Conservation (phyloP, 495 filamentous ascomycete species). For the Rusavskia elegans region DNA sequence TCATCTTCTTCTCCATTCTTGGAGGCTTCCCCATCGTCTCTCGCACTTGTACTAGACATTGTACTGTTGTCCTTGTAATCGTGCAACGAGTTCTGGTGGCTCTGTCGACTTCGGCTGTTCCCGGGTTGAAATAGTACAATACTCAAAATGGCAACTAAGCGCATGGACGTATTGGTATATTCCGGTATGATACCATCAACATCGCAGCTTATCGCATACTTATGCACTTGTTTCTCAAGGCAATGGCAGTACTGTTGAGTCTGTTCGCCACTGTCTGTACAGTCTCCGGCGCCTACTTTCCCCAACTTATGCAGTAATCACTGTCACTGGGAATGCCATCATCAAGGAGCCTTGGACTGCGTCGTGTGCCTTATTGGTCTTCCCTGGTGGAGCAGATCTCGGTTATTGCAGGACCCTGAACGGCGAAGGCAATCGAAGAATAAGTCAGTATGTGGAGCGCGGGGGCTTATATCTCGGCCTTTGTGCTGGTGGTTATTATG, state of each 20-base stretch:
- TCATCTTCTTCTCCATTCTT: constrained; percentile 50
- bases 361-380: constrained; percentile 75
- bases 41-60: neutral
- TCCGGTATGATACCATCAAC: constrained; percentile 36
- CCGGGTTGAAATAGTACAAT: neutral
- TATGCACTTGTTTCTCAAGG: constrained; percentile 30
- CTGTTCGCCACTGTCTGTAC: constrained; percentile 78
- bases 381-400: constrained; percentile 90
- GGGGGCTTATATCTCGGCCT: constrained; percentile 81
- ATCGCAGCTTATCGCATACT: neutral
- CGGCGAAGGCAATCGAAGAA: constrained; percentile 70
- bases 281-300: constrained; percentile 80
- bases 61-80: no score
- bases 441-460: constrained; percentile 68
- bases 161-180: constrained; percentile 79
- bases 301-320: constrained; percentile 82
- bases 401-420: constrained; percentile 82
- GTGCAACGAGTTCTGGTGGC: no score
- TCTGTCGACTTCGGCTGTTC: neutral
- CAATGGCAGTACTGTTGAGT: constrained; percentile 70
- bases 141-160: constrained; percentile 38
- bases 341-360: constrained; percentile 85
- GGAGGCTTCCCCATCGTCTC: constrained; percentile 24
- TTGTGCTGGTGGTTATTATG: constrained; percentile 93
- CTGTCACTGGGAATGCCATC: constrained; percentile 60